Evolutionary conservation across 2,329 filamentous ascomycete species (phyloP), one percentile per base, ranked within the genome.

Genomic region (Exophiala lecanii-corni): DNA sequence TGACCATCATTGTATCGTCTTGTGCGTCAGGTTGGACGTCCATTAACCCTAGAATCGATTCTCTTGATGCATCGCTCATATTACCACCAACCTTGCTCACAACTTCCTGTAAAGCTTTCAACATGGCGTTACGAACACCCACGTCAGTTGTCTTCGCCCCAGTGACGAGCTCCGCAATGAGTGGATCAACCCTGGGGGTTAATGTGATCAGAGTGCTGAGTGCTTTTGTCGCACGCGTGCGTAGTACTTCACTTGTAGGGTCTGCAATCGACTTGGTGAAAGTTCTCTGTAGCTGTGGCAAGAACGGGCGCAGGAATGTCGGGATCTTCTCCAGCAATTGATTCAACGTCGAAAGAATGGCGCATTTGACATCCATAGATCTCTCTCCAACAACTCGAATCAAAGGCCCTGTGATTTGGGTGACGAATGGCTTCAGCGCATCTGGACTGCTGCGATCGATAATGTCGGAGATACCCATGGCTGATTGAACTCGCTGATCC

Each of bases 361-460:
- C 92, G 68, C 69, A 70, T 70, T 95, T 97, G 65, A 98, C 89
- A 39, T 98, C 94, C 2, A 89, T 89, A 2, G 92, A 95, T 50
- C 91, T 82, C 65, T 98, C 92, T 4, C 92, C 96, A 13, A 98
- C 89, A 16, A 97, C 91, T 76, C 92, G 86, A 64, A 98, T 98
- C 41, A 98, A 78, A 16, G 94, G 92, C 61, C 92, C 92, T 4
- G 94, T 97, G 56, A 98, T 96, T 60, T 96, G 89, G 20, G 91
- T 96, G 47, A 98, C 92, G 59, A 94, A 97, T 5, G 89, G 88
- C 66, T 92, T 94, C 50, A 98, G 73, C 15, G 89, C 82, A 46
- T 89, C 83, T 54, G 88, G 80, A 63, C 83, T 91, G 18, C 92
- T 94, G 45, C 92, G 82, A 68, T 97, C 92, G 53, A 97, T 84